phyloP scores from a whole-genome alignment of 331 rosid species.

The Dryas integrifolia region DNA sequence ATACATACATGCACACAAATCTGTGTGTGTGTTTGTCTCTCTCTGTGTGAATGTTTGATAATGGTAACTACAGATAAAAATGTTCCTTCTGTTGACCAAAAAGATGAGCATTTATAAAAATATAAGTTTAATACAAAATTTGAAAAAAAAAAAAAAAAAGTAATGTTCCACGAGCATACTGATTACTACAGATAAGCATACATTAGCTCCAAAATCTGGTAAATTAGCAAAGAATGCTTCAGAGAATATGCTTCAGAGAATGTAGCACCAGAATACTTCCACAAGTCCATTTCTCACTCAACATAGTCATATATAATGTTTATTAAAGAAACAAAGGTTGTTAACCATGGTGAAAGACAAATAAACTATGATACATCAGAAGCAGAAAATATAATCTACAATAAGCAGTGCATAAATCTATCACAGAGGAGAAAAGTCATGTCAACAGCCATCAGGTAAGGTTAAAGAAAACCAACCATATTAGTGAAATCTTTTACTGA shows the following conservation, averaged over 20 bases:
- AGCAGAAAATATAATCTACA: slow-evolving; percentile 1
- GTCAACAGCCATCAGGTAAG: slow-evolving; percentile 26
- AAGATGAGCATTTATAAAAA: background rate
- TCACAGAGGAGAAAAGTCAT: slow-evolving; percentile 1
- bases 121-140: no score
- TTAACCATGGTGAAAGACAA: background rate
- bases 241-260: background rate
- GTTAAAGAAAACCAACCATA: slow-evolving; percentile 65
- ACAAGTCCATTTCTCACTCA: slow-evolving; percentile 1
- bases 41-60: background rate
- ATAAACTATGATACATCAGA: background rate
- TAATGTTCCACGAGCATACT: background rate
- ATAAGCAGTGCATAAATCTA: slow-evolving; percentile 16
- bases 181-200: background rate
- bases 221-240: background rate
- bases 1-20: background rate
- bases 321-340: background rate
- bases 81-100: background rate
- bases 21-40: background rate
- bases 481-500: slow-evolving; percentile 52
- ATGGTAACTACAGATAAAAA: background rate
- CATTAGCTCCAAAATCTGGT: background rate
- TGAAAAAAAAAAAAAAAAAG: background rate
- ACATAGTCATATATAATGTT: background rate
- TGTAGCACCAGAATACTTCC: background rate